Conservation (phyloP, 208 protist species). For the Trichomonas tenax region DNA sequence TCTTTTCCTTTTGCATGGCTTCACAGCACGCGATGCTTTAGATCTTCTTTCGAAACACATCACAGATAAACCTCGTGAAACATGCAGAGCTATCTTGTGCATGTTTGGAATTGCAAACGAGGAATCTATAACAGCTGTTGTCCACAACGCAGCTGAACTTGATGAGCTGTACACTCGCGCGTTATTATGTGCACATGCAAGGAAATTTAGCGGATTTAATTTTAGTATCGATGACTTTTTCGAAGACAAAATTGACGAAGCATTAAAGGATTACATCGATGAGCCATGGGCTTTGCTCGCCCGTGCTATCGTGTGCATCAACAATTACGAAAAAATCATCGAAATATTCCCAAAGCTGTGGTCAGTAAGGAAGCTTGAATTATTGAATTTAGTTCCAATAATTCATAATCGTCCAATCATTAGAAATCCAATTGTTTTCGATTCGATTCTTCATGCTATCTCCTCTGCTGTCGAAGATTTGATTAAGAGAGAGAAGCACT, state of each 20-base stretch:
- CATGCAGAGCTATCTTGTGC: background rate
- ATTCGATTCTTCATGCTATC: background rate
- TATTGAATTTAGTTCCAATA: background rate
- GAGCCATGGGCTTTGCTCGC: background rate
- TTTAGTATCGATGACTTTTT: background rate
- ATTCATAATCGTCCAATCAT: background rate
- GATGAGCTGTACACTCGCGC: background rate
- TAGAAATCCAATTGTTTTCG: background rate
- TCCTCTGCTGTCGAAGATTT: background rate
- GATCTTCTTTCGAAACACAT: background rate
- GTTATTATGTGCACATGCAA: background rate
- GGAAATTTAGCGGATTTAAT: background rate
- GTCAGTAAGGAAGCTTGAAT: background rate
- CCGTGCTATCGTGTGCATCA: background rate
- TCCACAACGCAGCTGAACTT: background rate
- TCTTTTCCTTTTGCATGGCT: background rate
- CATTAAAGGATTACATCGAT: background rate
- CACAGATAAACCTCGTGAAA: background rate
- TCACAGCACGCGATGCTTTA: background rate
- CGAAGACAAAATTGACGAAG: background rate
- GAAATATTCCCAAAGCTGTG: background rate
- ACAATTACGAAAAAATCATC: background rate
- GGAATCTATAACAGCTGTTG: background rate
- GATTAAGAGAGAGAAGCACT: background rate
- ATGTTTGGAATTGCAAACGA: background rate